phyloP scores from a whole-genome alignment of 345 rosid genomes.

The Hibiscus trionum region DNA sequence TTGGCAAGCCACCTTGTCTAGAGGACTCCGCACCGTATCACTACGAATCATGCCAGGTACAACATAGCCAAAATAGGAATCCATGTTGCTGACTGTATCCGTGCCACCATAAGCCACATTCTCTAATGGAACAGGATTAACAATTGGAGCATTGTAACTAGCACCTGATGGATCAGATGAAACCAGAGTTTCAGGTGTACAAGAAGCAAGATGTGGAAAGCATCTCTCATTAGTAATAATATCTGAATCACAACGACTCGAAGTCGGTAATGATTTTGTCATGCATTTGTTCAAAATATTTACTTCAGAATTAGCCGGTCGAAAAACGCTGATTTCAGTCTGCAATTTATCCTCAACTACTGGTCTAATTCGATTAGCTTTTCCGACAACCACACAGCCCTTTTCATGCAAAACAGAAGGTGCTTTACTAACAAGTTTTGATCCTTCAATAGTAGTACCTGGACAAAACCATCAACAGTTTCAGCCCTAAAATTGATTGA shows the following conservation, averaged over 20 bases:
- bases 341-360: slow-evolving; percentile 9
- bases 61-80: neutral
- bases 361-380: slow-evolving; percentile 4
- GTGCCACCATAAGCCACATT: slow-evolving; percentile 4
- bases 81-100: slow-evolving; percentile 1
- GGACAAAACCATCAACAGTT: slow-evolving; percentile 4
- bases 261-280: neutral
- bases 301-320: neutral
- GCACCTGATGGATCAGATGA: slow-evolving; percentile 9
- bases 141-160: neutral
- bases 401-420: slow-evolving; percentile 7
- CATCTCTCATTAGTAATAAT: slow-evolving; percentile 9
- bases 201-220: slow-evolving; percentile 2
- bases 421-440: slow-evolving; percentile 16
- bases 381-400: slow-evolving; percentile 1
- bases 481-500: neutral
- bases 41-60: neutral
- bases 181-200: slow-evolving; percentile 9
- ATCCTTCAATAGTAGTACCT: slow-evolving; percentile 18
- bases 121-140: slow-evolving; percentile 5
- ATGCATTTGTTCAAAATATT: neutral
- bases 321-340: neutral
- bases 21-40: neutral
- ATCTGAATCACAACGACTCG: slow-evolving; percentile 14
- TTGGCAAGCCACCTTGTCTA: slow-evolving; percentile 4